A percentile compares a stretch with the other conserved stretches of the same genome.
phyloP scores from a whole-genome alignment of 1,284 basidiomycete species.

The Cryptococcus jaspeensis region DNA sequence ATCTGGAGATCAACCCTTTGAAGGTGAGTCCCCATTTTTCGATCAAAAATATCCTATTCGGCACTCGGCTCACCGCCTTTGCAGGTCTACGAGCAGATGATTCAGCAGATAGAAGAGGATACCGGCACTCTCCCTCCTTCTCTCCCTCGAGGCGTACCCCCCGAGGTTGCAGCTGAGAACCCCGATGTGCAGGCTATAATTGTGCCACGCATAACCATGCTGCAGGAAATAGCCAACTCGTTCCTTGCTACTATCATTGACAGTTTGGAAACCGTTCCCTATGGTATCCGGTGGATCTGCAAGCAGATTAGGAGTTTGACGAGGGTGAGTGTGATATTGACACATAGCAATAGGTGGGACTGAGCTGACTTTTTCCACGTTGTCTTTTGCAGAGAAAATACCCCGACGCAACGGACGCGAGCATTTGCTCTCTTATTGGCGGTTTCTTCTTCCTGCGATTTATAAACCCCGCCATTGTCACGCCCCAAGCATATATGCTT shows the following conservation, averaged over 20 bases:
- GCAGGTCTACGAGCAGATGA: conserved; percentile 96
- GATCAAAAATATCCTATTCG: background rate
- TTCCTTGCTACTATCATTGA: conserved; percentile 98
- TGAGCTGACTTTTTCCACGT: no score
- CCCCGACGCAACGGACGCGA: conserved; percentile 94
- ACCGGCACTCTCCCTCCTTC: conserved; percentile 85
- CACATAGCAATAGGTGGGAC: no score
- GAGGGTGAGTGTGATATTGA: conserved; percentile 59
- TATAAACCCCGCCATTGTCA: conserved; percentile 99
- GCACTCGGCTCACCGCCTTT: background rate
- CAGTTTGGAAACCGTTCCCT: conserved; percentile 94
- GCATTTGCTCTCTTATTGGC: conserved; percentile 96
- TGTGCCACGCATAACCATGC: conserved; percentile 90
- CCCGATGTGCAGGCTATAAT: conserved; percentile 96
- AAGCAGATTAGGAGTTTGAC: conserved; percentile 97
- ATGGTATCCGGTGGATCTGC: conserved; percentile 99
- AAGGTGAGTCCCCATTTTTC: conserved; percentile 61
- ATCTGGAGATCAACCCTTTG: conserved; percentile 96
- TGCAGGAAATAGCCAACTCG: conserved; percentile 98
- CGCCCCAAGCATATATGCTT: conserved; percentile 99
- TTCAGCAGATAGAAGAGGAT: conserved; percentile 96
- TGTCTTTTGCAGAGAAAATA: conserved; percentile 75
- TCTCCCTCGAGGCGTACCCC: conserved; percentile 84
- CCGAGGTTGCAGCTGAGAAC: conserved; percentile 90
- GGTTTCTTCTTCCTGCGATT: conserved; percentile 99